These are phyloP conservation scores for Candida lessepsii DNA, from an alignment of 805 yeast species.

Conservation along the genomic window DNA sequence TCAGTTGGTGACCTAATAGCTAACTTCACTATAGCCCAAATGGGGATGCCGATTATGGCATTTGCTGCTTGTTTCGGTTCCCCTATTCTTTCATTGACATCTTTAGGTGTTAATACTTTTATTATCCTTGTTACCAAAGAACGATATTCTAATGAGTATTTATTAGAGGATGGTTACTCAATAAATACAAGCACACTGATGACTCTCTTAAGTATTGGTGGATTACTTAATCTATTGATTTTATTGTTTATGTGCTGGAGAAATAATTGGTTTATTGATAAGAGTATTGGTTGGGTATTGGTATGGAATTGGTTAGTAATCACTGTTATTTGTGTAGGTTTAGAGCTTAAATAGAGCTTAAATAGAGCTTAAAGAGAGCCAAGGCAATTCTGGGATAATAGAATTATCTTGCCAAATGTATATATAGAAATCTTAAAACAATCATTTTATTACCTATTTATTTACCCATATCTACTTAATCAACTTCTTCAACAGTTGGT, in stretches of 20 bases:
- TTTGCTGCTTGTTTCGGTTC: conserved; percentile 96
- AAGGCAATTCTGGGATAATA: too few relatives aligned
- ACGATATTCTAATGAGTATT: conserved; percentile 4
- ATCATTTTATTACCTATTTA: conserved; percentile 4
- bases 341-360: conserved; percentile 19
- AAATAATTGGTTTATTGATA: conserved; percentile 34
- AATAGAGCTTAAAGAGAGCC: too few relatives aligned
- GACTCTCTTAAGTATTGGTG: conserved; percentile 19
- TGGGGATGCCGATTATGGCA: conserved; percentile 88
- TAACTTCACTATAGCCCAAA: conserved; percentile 71
- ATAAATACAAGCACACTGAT: conserved; percentile 22
- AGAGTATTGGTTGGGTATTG: conserved; percentile 30
- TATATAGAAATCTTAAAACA: too few relatives aligned
- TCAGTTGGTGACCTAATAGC: conserved; percentile 89
- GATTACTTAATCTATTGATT: conserved; percentile 22
- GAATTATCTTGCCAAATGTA: too few relatives aligned
- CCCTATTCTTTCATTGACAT: conserved; percentile 77
- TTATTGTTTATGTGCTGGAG: conserved; percentile 21
- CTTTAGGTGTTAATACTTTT: conserved; percentile 76
- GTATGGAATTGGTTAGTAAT: conserved; percentile 31
- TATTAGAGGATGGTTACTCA: conserved; percentile 15
- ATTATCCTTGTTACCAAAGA: conserved; percentile 16
- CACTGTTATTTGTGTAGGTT: conserved; percentile 24
- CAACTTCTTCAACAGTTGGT: conserved; percentile 20
- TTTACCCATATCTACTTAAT: conserved; percentile 7